Percentiles rank a stretch among this genome's conserved stretches.
phyloP scores from a whole-genome alignment of 139 green algal genomes.

The Yamagishiella unicocca region DNA sequence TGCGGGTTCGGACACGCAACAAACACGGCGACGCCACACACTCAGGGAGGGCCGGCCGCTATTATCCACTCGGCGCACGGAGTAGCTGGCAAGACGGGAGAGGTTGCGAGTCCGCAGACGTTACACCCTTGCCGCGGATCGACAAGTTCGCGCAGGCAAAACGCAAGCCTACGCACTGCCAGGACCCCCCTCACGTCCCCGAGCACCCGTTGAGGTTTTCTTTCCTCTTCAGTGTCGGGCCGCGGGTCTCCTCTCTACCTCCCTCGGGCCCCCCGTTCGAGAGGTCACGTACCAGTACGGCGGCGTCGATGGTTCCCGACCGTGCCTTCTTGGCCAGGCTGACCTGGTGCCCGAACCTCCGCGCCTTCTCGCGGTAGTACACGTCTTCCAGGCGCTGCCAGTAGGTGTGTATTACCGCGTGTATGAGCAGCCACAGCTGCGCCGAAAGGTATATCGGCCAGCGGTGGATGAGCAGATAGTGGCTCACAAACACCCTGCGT shows the following conservation, averaged over 20 bases:
- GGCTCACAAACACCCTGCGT: constrained; percentile 4
- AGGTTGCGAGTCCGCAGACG: too few species aligned
- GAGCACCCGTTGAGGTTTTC: too few species aligned
- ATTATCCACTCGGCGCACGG: too few species aligned
- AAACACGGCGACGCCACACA: too few species aligned
- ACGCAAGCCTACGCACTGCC: too few species aligned
- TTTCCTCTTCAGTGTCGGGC: too few species aligned
- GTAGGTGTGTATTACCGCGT: not conserved
- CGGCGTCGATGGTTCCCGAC: constrained; percentile 3
- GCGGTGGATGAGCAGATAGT: constrained; percentile 16
- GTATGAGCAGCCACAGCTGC: not conserved
- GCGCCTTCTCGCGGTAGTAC: not conserved
- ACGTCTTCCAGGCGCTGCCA: not conserved
- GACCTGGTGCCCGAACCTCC: not conserved
- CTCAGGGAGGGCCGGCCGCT: too few species aligned
- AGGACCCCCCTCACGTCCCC: too few species aligned
- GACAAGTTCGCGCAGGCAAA: too few species aligned
- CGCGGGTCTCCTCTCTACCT: not conserved
- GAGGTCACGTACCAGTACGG: constrained; percentile 29
- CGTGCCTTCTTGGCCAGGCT: constrained; percentile 11
- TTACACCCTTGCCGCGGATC: too few species aligned
- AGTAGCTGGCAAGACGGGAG: too few species aligned
- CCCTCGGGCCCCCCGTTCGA: not conserved
- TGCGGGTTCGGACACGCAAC: too few species aligned
- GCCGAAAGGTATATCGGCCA: constrained; percentile 4